Base-by-base conservation (phyloP, 2,329 filamentous ascomycete species). In the Alternaria novae-zelandiae region DNA sequence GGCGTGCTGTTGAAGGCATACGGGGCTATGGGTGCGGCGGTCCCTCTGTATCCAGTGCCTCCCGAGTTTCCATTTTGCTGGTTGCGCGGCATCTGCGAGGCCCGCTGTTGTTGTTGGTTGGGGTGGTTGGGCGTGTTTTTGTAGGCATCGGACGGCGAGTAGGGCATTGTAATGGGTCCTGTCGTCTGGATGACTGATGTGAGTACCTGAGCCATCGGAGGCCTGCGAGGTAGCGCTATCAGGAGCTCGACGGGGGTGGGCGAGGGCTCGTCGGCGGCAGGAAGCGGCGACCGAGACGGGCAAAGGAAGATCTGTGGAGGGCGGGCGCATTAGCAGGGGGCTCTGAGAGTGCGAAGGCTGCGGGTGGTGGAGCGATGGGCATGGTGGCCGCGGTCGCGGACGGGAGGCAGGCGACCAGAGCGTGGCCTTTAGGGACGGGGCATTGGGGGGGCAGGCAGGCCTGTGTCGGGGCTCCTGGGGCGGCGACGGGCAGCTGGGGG, bases 1-100 rank as follows among this genome's bases (percentile, higher is more conserved):
- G 87, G 86, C 41, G 83, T 84, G 63, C 79, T 77, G 62, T 82
- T 82, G 70, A 85, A 85, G 46, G 83, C 83, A 71, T 85, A 85
- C 5, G 83, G 82, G 68, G 83, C 82, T 71, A 84, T 83, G 46
- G 83, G 83, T 36, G 82, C 77, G 32, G 82, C 77, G 13, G 79
- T 78, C 64, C 80, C 80, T 63, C 83, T 77, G 69, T 83, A 84
- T 49, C 74, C 78, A 67, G 76, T 72, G 51, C 72, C 75, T 46
- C 73, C 74, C 64, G 79, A 75, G 65, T 80, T 78, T 36, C 74
- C 74, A 76, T 80, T 83, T 75, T 84, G 83, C 68, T 79, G 77
- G 63, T 72, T 80, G 69, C 82, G 79, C 58, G 80, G 75, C 70
- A 81, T 78, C 65, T 82, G 80, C 59, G 75, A 75, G 47, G 78